A percentile compares a stretch with the other conserved stretches of the same genome.
phyloP scores from a whole-genome alignment of 2,329 filamentous ascomycete genomes.

The Talaromyces sp. region DNA sequence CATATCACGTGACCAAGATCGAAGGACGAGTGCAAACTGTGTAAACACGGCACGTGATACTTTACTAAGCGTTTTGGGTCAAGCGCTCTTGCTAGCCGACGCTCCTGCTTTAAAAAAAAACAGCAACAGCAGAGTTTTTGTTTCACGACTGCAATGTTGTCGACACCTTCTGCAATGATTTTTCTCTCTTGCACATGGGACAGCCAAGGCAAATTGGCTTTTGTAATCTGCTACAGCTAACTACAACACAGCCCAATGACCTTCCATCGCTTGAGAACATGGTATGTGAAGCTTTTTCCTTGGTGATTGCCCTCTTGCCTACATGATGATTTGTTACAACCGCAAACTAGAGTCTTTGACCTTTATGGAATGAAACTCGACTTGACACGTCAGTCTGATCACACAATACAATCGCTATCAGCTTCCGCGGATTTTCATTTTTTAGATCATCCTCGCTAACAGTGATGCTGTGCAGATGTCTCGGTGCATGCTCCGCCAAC shows the following conservation, averaged over 20 bases:
- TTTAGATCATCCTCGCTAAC: neutral
- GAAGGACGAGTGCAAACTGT: conserved; percentile 2
- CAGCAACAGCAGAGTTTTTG: neutral
- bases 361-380: conserved; percentile 71
- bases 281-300: conserved; percentile 10
- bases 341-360: conserved; percentile 99
- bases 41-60: conserved; percentile 6
- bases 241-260: neutral
- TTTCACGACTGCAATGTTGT: neutral
- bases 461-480: neutral
- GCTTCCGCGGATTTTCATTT: neutral
- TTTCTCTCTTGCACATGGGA: neutral
- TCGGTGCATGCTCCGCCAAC: neutral
- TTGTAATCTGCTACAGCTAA: neutral
- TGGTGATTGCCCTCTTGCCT: conserved; percentile 11
- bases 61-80: neutral
- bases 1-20: neutral
- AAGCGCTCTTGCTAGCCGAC: conserved; percentile 8
- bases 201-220: neutral
- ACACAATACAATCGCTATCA: conserved; percentile 9
- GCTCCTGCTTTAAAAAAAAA: conserved; percentile 5
- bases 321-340: conserved; percentile 73
- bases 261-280: neutral
- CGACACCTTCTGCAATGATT: neutral
- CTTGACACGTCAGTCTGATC: conserved; percentile 92